These are phyloP conservation scores for Citropsis articulata DNA, from an alignment of 345 rosid species.

Conservation along the genomic window DNA sequence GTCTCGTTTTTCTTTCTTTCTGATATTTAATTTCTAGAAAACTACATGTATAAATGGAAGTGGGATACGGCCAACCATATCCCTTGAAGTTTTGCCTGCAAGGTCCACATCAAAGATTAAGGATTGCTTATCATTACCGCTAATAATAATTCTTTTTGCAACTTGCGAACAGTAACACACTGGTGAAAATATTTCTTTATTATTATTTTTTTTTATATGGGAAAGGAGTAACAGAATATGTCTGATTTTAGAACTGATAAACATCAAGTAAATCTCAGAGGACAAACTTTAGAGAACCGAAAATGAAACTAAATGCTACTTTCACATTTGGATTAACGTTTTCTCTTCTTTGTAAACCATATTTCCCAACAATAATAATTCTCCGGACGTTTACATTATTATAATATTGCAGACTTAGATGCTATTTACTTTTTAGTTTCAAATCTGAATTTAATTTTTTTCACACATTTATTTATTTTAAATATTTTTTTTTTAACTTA, in stretches of 20 bases:
- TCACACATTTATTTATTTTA: no score
- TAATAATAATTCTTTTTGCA: background rate
- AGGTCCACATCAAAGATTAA: background rate
- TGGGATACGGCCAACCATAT: background rate
- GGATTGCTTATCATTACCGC: conserved; percentile 11
- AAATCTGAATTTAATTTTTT: no score
- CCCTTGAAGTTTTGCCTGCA: background rate
- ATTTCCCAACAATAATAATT: no score
- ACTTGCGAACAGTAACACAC: background rate
- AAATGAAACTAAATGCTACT: background rate
- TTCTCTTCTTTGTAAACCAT: background rate
- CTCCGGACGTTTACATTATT: no score
- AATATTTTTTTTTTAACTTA: no score
- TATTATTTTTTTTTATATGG: no score
- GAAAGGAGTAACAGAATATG: no score
- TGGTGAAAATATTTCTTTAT: background rate
- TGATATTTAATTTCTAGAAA: background rate
- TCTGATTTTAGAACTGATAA: no score
- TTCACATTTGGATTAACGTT: background rate
- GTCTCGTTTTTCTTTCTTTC: background rate
- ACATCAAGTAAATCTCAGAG: background rate
- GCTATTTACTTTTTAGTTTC: no score
- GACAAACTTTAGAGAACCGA: background rate
- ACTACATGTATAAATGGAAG: background rate
- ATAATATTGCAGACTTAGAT: no score